Evolutionary conservation across 805 yeast species (phyloP), one percentile per base, ranked within the genome.

Genomic region (Nadsonia fulvescens): DNA sequence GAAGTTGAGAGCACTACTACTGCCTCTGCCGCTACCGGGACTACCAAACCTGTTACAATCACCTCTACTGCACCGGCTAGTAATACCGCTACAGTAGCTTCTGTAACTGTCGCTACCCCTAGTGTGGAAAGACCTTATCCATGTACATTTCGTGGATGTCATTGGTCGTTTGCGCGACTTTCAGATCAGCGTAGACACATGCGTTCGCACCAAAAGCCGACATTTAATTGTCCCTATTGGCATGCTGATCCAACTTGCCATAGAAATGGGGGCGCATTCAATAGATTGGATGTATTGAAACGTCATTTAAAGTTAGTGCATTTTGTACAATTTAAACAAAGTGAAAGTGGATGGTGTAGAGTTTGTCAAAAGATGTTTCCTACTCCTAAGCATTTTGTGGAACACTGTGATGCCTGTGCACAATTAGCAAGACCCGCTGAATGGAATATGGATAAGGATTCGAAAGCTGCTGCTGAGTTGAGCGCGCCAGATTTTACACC

Each of bases 191-290:
- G 75, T 22, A 57, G 86, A 28, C 86, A 75, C 40, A 36, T 61
- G 11, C 61, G 72, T 34, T 69, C 78, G 3, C 86, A 75, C 41
- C 57, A 60, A 22, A 58, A 63, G 25, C 83, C 83, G 3, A 59
- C 58, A 32, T 67, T 67, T 39, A 71, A 65, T 35, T 75, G 86
- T 42, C 86, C 86, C 3, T 75, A 59, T 48, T 73, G 77, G 76
- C 57, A 58, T 29, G 54, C 59, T 14, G 76, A 70, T 37, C 68
- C 72, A 4, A 63, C 75, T 5, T 75, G 83, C 43, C 89, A 75
- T 45, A 57, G 75, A 29, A 73, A 72, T 36, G 78, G 75, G 12
- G 83, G 86, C 9, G 64, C 78, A 0, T 76, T 76, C 49, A 69
- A 67, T 38, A 55, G 89, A 23, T 49, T 73, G 32, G 89, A 76